phyloP scores from a whole-genome alignment of 2,329 filamentous ascomycete genomes.

The Aspergillus sp. region DNA sequence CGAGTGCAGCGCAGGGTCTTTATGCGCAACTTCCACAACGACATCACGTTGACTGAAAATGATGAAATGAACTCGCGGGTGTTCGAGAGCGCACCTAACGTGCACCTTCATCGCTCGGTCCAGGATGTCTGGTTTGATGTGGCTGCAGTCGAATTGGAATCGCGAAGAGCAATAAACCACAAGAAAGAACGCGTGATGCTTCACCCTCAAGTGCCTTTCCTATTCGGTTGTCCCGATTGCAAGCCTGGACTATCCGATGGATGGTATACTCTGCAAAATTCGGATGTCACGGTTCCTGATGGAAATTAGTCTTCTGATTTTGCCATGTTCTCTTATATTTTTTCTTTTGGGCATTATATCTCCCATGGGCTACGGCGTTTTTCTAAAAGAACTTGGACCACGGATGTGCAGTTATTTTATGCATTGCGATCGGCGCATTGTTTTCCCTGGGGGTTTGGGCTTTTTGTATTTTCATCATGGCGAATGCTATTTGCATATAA shows the following conservation, averaged over 20 bases:
- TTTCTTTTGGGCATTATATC: not conserved
- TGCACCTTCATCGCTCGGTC: conserved; percentile 32
- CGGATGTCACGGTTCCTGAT: not conserved
- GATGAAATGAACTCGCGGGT: conserved; percentile 39
- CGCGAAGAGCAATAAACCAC: conserved; percentile 32
- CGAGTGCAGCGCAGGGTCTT: conserved; percentile 43
- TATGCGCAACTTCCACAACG: conserved; percentile 44
- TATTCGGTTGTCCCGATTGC: conserved; percentile 39
- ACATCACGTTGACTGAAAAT: conserved; percentile 37
- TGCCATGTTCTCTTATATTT: not conserved
- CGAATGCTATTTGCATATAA: not conserved
- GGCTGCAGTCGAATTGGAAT: conserved; percentile 31
- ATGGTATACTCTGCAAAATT: conserved; percentile 30
- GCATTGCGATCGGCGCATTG: conserved; percentile 10
- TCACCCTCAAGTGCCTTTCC: conserved; percentile 35
- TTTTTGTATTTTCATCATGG: not conserved
- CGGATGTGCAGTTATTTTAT: conserved; percentile 5
- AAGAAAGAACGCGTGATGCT: conserved; percentile 33
- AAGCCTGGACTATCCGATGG: conserved; percentile 19
- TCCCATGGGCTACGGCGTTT: conserved; percentile 11
- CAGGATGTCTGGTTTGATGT: conserved; percentile 43
- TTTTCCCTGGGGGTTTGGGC: not conserved
- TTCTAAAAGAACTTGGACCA: conserved; percentile 3
- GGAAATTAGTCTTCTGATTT: not conserved
- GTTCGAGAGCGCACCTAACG: conserved; percentile 31